Evolutionary conservation across 139 green algal genomes (phyloP).

Genomic region (Micromonas pusilla): DNA sequence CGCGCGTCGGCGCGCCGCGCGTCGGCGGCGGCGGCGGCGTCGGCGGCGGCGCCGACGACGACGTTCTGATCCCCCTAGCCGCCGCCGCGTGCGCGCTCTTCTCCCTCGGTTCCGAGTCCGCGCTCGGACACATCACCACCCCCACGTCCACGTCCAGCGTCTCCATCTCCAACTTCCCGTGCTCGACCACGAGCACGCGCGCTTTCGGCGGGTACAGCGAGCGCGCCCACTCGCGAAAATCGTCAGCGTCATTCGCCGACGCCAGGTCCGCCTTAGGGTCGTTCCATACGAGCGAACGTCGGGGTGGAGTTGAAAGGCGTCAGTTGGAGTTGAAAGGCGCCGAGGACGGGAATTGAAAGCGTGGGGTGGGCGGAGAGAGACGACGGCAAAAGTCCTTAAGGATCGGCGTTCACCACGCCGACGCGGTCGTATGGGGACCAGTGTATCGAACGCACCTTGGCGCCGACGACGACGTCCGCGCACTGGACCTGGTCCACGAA

Average conservation of each 20-base stretch:
- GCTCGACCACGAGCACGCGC: neutral
- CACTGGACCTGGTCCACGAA: neutral
- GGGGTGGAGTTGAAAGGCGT: too few relatives aligned
- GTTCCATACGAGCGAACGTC: too few relatives aligned
- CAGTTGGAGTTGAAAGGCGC: too few relatives aligned
- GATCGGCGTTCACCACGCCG: neutral
- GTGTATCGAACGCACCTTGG: too few relatives aligned
- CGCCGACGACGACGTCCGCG: slow-evolving; percentile 1
- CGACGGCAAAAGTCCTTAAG: neutral
- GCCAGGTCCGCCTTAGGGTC: neutral
- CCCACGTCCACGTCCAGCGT: neutral
- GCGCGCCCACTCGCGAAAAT: slow-evolving; percentile 1
- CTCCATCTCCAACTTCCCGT: neutral
- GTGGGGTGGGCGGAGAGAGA: too few relatives aligned
- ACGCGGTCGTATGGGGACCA: too few relatives aligned
- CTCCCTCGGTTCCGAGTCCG: neutral
- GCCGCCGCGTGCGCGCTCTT: neutral
- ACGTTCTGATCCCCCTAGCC: neutral
- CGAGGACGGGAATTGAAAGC: too few relatives aligned
- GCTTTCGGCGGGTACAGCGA: neutral
- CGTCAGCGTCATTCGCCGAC: neutral
- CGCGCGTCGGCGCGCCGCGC: neutral
- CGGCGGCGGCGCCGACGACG: neutral
- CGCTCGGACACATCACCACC: neutral
- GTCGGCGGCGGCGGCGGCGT: neutral